A percentile compares a stretch with the other conserved stretches of the same genome.
Evolutionary conservation across 2,329 filamentous ascomycete species (phyloP).

Genomic region (Aspergillus ochraceoroseus): DNA sequence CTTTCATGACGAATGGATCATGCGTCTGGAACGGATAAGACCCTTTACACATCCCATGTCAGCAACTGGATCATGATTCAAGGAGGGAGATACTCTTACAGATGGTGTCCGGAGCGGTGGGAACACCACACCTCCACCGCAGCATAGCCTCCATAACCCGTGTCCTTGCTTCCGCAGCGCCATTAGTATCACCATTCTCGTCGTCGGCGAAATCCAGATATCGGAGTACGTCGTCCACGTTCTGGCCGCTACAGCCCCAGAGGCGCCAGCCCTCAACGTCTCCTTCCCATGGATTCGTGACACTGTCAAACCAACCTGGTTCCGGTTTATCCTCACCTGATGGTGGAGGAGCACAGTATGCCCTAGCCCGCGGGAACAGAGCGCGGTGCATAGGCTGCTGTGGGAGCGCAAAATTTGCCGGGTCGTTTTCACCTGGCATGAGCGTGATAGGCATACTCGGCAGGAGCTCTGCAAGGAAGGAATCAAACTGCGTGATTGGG

Average conservation of each 20-base stretch:
- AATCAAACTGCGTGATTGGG: conserved; percentile 77
- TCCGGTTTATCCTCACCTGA: conserved; percentile 38
- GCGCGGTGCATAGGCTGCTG: conserved; percentile 91
- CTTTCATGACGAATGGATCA: conserved; percentile 81
- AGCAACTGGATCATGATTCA: conserved; percentile 2
- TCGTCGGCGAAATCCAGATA: conserved; percentile 60
- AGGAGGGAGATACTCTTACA: conserved; percentile 55
- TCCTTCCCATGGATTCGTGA: conserved; percentile 90
- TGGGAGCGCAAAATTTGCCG: conserved; percentile 81
- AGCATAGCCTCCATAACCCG: conserved; percentile 94
- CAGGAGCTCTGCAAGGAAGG: conserved; percentile 73
- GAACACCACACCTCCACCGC: conserved; percentile 83
- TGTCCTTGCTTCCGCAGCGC: conserved; percentile 62
- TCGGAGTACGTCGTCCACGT: conserved; percentile 87
- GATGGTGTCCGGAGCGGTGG: conserved; percentile 90
- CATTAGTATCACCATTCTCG: conserved; percentile 26
- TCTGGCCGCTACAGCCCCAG: conserved; percentile 83
- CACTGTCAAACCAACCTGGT: conserved; percentile 74
- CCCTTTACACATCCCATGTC: conserved; percentile 50
- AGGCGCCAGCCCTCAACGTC: conserved; percentile 87
- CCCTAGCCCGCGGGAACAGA: conserved; percentile 73
- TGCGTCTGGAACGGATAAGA: conserved; percentile 93
- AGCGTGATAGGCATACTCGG: conserved; percentile 84
- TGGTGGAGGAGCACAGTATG: conserved; percentile 52
- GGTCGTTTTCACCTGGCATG: conserved; percentile 76